Conservation (phyloP, 2,329 filamentous ascomycete species). For the Fusarium compactum region DNA sequence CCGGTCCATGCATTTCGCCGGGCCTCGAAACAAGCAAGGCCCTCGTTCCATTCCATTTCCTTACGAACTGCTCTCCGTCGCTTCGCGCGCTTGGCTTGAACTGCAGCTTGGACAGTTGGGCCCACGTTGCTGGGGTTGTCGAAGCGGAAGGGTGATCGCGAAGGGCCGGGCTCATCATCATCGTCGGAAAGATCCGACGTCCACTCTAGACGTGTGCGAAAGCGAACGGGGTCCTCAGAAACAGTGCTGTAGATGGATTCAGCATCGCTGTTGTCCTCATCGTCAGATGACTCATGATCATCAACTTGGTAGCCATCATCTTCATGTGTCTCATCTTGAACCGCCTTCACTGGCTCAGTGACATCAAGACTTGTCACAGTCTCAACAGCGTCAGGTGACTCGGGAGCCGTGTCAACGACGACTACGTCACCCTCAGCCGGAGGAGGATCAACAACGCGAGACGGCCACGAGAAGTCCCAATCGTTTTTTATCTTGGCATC, state of each 20-base stretch:
- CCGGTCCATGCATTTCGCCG: conserved; percentile 88
- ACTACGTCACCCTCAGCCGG: conserved; percentile 13
- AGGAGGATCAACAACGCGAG: conserved; percentile 37
- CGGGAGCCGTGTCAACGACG: conserved; percentile 15
- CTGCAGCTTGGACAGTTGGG: conserved; percentile 54
- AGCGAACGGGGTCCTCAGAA: conserved; percentile 66
- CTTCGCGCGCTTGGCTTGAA: conserved; percentile 65
- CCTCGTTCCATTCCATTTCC: conserved; percentile 82
- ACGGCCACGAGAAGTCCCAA: conserved; percentile 71
- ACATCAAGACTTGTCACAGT: conserved; percentile 21
- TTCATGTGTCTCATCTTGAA: conserved; percentile 51
- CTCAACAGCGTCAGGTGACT: conserved; percentile 10
- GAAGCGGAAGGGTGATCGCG: conserved; percentile 63
- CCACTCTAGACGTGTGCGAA: conserved; percentile 66
- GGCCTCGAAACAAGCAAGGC: conserved; percentile 81
- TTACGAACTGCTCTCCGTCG: conserved; percentile 69
- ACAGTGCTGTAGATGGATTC: conserved; percentile 68
- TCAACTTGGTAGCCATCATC: conserved; percentile 54
- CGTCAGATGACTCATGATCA: conserved; percentile 54
- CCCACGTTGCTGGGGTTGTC: conserved; percentile 63
- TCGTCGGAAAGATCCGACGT: conserved; percentile 68
- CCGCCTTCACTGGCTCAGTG: conserved; percentile 21
- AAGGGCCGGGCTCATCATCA: conserved; percentile 55
- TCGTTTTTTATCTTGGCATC: conserved; percentile 67
- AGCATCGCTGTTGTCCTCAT: conserved; percentile 49